Conservation (phyloP, 169 alveolate species). For the Cryptosporidium parvum region DNA sequence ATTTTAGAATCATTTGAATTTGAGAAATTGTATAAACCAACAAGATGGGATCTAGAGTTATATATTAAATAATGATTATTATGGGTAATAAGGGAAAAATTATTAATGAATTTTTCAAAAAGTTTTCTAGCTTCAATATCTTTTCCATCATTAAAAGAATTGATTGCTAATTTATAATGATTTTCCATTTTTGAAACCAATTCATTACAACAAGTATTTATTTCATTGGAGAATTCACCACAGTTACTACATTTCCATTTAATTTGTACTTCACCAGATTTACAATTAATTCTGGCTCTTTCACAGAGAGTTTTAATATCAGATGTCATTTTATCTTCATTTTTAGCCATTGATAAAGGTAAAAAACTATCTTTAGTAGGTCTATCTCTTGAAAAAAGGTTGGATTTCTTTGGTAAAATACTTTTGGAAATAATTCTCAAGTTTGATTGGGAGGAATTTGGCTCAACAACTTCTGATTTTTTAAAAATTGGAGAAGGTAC, state of each 20-base stretch:
- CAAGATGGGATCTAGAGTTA: slow-evolving; percentile 85
- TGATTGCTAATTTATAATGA: slow-evolving; percentile 79
- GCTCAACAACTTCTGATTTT: not conserved
- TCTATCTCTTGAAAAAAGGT: not conserved
- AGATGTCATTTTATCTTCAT: slow-evolving; percentile 37
- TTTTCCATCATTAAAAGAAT: slow-evolving; percentile 81
- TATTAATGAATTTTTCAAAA: slow-evolving; percentile 80
- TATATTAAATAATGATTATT: slow-evolving; percentile 87
- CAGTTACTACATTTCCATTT: slow-evolving; percentile 84
- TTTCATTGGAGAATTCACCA: slow-evolving; percentile 78
- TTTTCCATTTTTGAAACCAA: slow-evolving; percentile 80
- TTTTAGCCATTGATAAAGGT: not conserved
- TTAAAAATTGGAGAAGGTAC: slow-evolving; percentile 52
- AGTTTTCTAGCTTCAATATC: slow-evolving; percentile 80
- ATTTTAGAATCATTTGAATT: slow-evolving; percentile 81
- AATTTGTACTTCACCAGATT: slow-evolving; percentile 69
- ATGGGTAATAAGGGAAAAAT: slow-evolving; percentile 85
- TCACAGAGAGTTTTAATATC: slow-evolving; percentile 46
- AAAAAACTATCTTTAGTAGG: not conserved
- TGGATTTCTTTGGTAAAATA: not conserved
- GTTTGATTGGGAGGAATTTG: not conserved
- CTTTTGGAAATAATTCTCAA: not conserved
- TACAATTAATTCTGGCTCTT: slow-evolving; percentile 59
- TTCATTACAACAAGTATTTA: slow-evolving; percentile 72
- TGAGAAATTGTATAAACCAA: slow-evolving; percentile 85